These are phyloP conservation scores for Quercus aquifolioides DNA, from an alignment of 306 rosid genomes.

Conservation along the genomic window DNA sequence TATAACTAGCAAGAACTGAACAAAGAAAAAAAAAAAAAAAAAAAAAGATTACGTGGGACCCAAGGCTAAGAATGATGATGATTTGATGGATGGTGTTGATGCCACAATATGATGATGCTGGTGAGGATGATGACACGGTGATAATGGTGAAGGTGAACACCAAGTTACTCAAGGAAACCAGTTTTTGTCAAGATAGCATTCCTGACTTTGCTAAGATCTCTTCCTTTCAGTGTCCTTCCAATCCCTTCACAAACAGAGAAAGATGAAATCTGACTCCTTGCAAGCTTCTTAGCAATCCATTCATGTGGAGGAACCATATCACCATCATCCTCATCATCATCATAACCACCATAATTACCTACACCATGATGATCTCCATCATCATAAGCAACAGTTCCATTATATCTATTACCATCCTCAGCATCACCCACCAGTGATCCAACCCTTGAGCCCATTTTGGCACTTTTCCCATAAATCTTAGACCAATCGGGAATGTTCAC, in stretches of 20 bases:
- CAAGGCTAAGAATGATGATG: conserved; percentile 6
- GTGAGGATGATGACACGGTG: background rate
- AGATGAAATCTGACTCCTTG: conserved; percentile 84
- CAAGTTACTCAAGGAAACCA: conserved; percentile 74
- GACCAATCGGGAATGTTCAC: conserved; percentile 85
- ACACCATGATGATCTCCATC: conserved; percentile 3
- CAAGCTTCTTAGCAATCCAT: conserved; percentile 87
- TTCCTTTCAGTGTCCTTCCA: conserved; percentile 91
- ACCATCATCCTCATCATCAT: conserved; percentile 37
- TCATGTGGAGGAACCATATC: conserved; percentile 91
- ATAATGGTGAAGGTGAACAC: background rate
- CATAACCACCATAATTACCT: conserved; percentile 9
- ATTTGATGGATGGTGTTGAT: background rate
- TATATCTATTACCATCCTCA: background rate
- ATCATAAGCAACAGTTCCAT: conserved; percentile 10
- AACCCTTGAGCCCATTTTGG: conserved; percentile 24
- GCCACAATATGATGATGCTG: conserved; percentile 22
- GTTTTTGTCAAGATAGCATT: conserved; percentile 79
- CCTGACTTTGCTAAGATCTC: conserved; percentile 95
- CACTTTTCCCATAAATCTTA: conserved; percentile 62
- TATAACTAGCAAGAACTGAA: background rate
- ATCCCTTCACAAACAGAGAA: conserved; percentile 90
- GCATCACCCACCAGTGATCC: background rate
- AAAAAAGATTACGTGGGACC: conserved; percentile 22
- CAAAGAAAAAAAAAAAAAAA: background rate